phyloP scores from a whole-genome alignment of 2,329 filamentous ascomycete genomes.

The Fusarium sp. region DNA sequence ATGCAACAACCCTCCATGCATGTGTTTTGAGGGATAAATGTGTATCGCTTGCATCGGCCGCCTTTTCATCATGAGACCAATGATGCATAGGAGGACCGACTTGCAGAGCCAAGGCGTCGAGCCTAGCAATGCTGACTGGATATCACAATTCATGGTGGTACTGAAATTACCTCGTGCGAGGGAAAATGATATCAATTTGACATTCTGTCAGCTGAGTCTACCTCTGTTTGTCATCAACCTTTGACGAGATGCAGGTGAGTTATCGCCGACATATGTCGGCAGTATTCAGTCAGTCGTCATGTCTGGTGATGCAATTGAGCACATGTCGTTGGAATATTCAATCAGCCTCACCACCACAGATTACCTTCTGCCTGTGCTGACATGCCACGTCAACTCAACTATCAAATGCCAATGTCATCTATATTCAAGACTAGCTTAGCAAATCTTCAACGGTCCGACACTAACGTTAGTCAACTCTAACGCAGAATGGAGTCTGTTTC shows the following conservation, averaged over 20 bases:
- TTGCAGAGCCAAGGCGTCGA: constrained; percentile 14
- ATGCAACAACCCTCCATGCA: constrained; percentile 17
- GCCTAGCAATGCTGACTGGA: constrained; percentile 7
- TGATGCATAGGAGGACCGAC: constrained; percentile 7
- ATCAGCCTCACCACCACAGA: constrained; percentile 19
- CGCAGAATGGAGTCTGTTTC: constrained; percentile 26
- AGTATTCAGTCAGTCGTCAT: constrained; percentile 15
- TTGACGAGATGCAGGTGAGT: constrained; percentile 32
- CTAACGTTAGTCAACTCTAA: constrained; percentile 13
- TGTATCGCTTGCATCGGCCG: neutral
- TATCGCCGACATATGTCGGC: constrained; percentile 32
- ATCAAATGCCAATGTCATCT: constrained; percentile 30
- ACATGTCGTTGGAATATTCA: constrained; percentile 19
- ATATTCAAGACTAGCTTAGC: constrained; percentile 12
- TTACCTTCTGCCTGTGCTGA: constrained; percentile 25
- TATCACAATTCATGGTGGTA: constrained; percentile 9
- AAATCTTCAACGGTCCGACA: constrained; percentile 14
- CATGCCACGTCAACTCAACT: constrained; percentile 42
- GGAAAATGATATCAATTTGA: constrained; percentile 18
- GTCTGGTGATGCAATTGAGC: constrained; percentile 31
- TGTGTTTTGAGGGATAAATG: constrained; percentile 13
- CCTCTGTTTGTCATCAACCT: constrained; percentile 9
- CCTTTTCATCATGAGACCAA: constrained; percentile 14
- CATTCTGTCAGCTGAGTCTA: constrained; percentile 30
- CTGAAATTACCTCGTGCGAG: constrained; percentile 13